Evolutionary conservation across 208 protist species (phyloP), one percentile per base, ranked within the genome.

Genomic region (Leishmania martiniquensis): DNA sequence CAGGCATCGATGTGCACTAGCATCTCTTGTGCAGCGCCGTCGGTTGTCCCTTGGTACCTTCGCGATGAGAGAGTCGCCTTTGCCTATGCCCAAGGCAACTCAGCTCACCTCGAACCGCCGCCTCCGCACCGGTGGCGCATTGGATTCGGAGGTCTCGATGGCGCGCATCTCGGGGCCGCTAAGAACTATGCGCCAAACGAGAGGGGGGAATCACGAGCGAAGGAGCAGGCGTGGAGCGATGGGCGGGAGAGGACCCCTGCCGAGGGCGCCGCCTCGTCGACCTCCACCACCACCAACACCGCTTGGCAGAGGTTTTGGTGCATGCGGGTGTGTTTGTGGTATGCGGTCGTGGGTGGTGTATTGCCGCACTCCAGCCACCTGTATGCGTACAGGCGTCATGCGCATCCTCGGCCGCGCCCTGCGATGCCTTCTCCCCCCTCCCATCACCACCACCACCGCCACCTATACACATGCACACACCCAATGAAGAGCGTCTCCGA

Each of bases 21-120:
- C 88, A 82, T 60, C 59, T 93, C 15, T 44, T 89, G 65, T 72
- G 88, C 72, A 89, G 80, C 34, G 85, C 85, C 5, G 71, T 92
- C 39, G 91, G 88, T 13, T 85, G 83, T 37, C 83, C 82, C 13
- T 63, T 92, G 67, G n/a, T 84, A 82, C n/a, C 65, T 92, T 47
- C 55, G 74, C 10, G 62, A 44, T 51, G 67, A 83, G 10, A n/a
- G 63, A 29, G 37, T 92, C 22, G 47, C 32, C 42, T 76, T 93
- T n/a, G 67, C 55, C 20, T 91, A 91, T 72, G 85, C 80, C 13
- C 87, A 87, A 22, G 70, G 76, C n/a, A 34, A 66, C 12, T 77
- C 83, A 10, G 10, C 69, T 4, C 51, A 92, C 57, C 45, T 54
- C 9, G 91, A 90, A 17, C 52, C 45, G 7, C 77, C 55, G 5